phyloP scores from a whole-genome alignment of 345 rosid genomes.

The Eutrema yunnanense region DNA sequence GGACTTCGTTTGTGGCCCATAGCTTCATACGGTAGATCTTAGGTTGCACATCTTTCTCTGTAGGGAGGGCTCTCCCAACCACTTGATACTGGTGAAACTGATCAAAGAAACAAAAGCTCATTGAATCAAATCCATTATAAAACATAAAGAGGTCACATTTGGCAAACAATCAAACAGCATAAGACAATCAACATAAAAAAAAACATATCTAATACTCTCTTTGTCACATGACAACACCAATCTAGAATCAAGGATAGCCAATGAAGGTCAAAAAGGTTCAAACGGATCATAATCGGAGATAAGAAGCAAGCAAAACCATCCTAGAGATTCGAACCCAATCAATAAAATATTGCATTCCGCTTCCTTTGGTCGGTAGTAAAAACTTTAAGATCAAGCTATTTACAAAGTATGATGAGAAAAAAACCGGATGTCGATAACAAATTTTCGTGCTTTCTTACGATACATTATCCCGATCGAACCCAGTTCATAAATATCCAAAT shows the following conservation, averaged over 20 bases:
- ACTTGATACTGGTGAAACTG: constrained; percentile 69
- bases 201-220: background rate
- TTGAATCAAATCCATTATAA: background rate
- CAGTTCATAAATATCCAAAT: background rate
- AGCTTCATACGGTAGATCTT: constrained; percentile 63
- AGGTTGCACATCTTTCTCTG: constrained; percentile 48
- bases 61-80: constrained; percentile 57
- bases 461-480: background rate
- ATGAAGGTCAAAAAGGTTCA: background rate
- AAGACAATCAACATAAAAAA: background rate
- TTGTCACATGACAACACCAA: background rate
- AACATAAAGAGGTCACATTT: background rate
- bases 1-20: constrained; percentile 60
- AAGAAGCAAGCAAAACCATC: background rate
- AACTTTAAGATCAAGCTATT: background rate
- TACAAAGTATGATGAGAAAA: background rate
- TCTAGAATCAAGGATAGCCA: background rate
- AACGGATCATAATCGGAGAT: background rate
- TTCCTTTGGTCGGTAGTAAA: background rate
- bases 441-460: background rate
- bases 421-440: background rate
- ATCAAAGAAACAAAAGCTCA: constrained; percentile 5
- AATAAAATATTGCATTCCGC: background rate
- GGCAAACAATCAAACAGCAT: background rate
- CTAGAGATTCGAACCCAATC: background rate